Base-by-base conservation (phyloP, 345 rosid species). In the Passiflora organensis region DNA sequence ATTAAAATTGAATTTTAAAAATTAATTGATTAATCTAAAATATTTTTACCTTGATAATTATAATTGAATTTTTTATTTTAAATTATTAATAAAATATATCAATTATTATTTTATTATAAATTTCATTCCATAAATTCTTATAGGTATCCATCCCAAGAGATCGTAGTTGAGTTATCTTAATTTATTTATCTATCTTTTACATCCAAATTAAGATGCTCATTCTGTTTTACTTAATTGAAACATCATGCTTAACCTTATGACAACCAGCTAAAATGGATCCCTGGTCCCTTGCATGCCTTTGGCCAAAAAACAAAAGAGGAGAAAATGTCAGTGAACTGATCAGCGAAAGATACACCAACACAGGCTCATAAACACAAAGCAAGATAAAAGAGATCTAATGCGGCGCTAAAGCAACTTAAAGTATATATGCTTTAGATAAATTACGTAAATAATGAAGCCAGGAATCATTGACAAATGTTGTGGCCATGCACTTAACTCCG, bases 371-470 rank as follows among this genome's bases (percentile, higher is more conserved):
- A 62, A 68, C 53, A 54, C 62, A 44, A 69, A 37, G 23, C 59
- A 49, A 61, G 56, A 54, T n/a, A n/a, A n/a, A n/a, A 65, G 66
- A 66, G 64, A 59, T 65, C 49, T 45, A 60, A 73, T 65, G 37
- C 73, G 73, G 63, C 56, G 71, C 51, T 42, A 76, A 69, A 66
- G 73, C 71, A 48, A 53, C 63, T 54, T 76, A 74, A 80, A 80
- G 81, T 72, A 76, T 66, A 74, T 60, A 63, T 80, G 79, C 85
- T 77, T 76, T 76, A n/a, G 1, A 58, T 71, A 60, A 54, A 59
- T 19, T 21, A 52, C 51, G 20, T 41, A 42, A 42, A 57, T 53
- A 13, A 45, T 56, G 55, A 55, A 55, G 34, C 9, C 60, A 72
- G 68, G 77, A 68, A 76, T 71, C 76, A 66, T 72, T 66, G 73